Evolutionary conservation across 2,329 filamentous ascomycete genomes (phyloP), one percentile per base, ranked within the genome.

Genomic region (Phaeosphaeriaceae sp.): DNA sequence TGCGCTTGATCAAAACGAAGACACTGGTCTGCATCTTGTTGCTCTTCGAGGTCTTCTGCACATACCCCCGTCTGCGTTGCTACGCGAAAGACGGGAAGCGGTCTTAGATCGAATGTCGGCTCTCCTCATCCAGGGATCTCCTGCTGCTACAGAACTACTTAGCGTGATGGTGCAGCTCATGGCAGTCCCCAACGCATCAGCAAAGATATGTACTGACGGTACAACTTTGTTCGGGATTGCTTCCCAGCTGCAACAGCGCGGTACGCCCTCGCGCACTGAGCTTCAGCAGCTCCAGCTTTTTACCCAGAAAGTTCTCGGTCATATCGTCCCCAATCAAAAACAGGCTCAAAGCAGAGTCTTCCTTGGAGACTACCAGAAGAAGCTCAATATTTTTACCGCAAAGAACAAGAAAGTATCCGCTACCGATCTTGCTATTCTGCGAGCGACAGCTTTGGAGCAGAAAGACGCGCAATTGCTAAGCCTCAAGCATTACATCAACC

Each of bases 101-200:
- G 59, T 74, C 11, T 42, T 79, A 15, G 68, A 79, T 50, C 68
- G 65, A 22, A 55, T 75, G 28, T 65, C 66, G 9, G 59, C 66
- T 3, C 59, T 70, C 24, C 35, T 74, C 5, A 48, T 46, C 3
- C 53, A 57, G 6, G 50, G 56, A 7, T 52, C 65, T 24, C 23
- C 51, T 22, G 52, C 66, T 21, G 50, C 59, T 4, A 46, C 59
- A 4, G 49, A 49, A 1, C 22, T 71, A 15, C 58, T 77, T 3
- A 71, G 68, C 44, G 64, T 75, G 40, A 67, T 76, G 63, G 64
- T 61, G 8, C 68, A 70, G 50, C 61, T 79, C 9, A 77, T 78
- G 70, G 63, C 72, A 28, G 60, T 71, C 6, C 70, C 77, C 1
- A 79, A 79, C 55, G 71, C 76, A 15, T 77, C 70, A 6, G 71